Conservation (phyloP, 495 filamentous ascomycete genomes). For the Amorphotheca resinae region DNA sequence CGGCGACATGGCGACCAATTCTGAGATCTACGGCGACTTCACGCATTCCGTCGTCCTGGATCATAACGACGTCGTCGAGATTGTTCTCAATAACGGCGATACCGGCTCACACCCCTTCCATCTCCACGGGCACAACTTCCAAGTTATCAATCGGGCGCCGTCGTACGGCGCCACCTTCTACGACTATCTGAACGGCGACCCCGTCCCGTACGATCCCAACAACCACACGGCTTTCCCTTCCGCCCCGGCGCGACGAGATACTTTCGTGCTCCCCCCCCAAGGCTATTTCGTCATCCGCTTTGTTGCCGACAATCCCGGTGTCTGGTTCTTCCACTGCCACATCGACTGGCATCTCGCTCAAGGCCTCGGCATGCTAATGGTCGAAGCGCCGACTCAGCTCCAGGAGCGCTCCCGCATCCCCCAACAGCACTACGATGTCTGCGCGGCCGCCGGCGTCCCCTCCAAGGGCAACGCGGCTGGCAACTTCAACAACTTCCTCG, state of each 20-base stretch:
- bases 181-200: not conserved
- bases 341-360: constrained; percentile 70
- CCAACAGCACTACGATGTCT: constrained; percentile 44
- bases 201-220: constrained; percentile 20
- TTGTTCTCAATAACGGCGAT: constrained; percentile 74
- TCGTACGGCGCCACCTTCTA: constrained; percentile 1
- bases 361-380: constrained; percentile 55
- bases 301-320: constrained; percentile 57
- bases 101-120: constrained; percentile 43
- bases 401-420: constrained; percentile 52
- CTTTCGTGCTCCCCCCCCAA: constrained; percentile 34
- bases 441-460: constrained; percentile 35
- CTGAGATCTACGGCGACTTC: constrained; percentile 54
- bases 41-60: constrained; percentile 54
- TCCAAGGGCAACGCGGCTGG: constrained; percentile 63
- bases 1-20: constrained; percentile 36
- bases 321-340: constrained; percentile 76
- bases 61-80: constrained; percentile 56
- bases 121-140: constrained; percentile 67
- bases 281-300: constrained; percentile 51
- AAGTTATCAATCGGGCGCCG: constrained; percentile 42
- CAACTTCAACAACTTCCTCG: constrained; percentile 47
- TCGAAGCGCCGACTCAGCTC: constrained; percentile 43
- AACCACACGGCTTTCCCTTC: constrained; percentile 17
- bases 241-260: constrained; percentile 42